Base-by-base conservation (phyloP, 305 asterid genomes). In the Fraxinus baroniana region DNA sequence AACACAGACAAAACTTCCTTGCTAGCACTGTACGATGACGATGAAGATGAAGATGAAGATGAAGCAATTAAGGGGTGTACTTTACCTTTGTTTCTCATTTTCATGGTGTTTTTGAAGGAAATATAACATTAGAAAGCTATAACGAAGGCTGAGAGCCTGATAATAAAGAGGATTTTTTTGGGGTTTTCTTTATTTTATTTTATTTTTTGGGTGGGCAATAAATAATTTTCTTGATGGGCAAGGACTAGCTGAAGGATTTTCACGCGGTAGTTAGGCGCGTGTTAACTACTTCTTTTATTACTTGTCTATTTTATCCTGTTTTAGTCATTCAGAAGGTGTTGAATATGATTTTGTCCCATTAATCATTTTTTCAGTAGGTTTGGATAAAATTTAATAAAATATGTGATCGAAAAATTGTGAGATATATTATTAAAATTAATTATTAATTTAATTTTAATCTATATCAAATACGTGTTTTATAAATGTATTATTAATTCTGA, bases 1-100 rank as follows among this genome's bases (percentile, higher is more conserved):
- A 94, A 83, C 0, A 92, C 90, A 7, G 93, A 75, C 17, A 82
- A 68, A 41, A 80, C n/a, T 13, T 87, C 86, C 15, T 60, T 62
- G 35, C 57, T 41, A 0, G 89, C 24, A 5, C 85, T 0, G 8
- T 5, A 41, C 4, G 84, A 9, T 22, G 85, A 46, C 2, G 85
- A 44, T 0, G 82, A 46, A 2, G 87, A 20, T 12, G 88, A 70
- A 17, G 91, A 74, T 32, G 35, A 32, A 1, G 37, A 39, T 1
- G 46, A 39, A 39, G 46, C 15, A 41, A 41, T 41, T 10, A 41
- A 41, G 49, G 49, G 49, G 49, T 41, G 49, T 41, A 41, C 49
- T 41, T 41, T 41, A 41, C 49, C 49, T 41, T 41, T 41, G 49
- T 41, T 41, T 41, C 49, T 41, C 49, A 41, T 41, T 41, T 41